phyloP scores from a whole-genome alignment of 1,139 yeast species.

The Saccharomyces hybrid region DNA sequence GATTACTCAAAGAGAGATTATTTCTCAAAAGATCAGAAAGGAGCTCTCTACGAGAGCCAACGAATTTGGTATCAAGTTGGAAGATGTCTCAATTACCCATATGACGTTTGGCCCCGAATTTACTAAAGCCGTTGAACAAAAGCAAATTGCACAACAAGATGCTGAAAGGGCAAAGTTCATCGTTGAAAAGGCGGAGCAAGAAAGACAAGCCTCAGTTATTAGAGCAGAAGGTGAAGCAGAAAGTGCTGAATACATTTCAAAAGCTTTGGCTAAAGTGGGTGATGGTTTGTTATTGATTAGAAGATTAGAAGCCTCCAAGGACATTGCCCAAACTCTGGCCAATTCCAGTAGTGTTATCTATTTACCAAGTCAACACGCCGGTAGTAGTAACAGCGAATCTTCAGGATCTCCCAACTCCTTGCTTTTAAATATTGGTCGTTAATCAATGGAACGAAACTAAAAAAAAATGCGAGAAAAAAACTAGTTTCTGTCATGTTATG shows the following conservation, averaged over 20 bases:
- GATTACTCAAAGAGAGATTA: constrained; percentile 94
- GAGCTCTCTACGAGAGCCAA: constrained; percentile 77
- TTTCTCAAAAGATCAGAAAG: constrained; percentile 79
- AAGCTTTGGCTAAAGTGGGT: constrained; percentile 89
- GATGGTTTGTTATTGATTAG: constrained; percentile 91
- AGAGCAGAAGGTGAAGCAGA: constrained; percentile 99
- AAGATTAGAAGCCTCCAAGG: constrained; percentile 94
- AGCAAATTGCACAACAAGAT: constrained; percentile 98
- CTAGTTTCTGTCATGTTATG: background rate
- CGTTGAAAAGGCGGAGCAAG: constrained; percentile 97
- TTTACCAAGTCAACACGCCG: constrained; percentile 54
- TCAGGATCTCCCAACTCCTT: constrained; percentile 37
- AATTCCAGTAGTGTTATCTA: constrained; percentile 83
- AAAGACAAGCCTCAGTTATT: constrained; percentile 86
- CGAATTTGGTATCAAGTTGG: constrained; percentile 84
- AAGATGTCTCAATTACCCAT: constrained; percentile 96
- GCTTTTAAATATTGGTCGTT: constrained; percentile 52
- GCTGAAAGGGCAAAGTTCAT: constrained; percentile 94
- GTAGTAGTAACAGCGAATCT: constrained; percentile 31
- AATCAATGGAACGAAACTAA: constrained; percentile 9
- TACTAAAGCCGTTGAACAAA: constrained; percentile 97
- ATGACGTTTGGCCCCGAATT: constrained; percentile 95
- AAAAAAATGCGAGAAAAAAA: background rate
- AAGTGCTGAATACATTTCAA: constrained; percentile 91
- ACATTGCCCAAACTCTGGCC: constrained; percentile 84